Evolutionary conservation across 306 rosid genomes (phyloP).

Genomic region (Pachyrhizus erosus): DNA sequence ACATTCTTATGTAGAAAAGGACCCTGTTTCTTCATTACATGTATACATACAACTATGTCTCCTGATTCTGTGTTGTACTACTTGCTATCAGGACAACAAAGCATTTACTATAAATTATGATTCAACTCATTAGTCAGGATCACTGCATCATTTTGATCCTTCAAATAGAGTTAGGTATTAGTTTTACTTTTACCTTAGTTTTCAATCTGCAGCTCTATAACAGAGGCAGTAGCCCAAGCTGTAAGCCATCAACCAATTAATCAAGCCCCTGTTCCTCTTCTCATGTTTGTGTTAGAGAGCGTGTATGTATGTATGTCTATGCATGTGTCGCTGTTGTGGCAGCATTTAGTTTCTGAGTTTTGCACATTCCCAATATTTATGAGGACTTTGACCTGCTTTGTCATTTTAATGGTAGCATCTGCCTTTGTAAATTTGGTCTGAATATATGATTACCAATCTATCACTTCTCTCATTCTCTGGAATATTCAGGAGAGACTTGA

Average conservation of each 20-base stretch:
- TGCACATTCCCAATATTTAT: background rate
- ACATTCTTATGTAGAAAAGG: background rate
- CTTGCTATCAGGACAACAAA: background rate
- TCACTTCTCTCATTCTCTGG: constrained; percentile 36
- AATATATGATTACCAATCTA: constrained; percentile 26
- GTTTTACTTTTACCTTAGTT: constrained; percentile 22
- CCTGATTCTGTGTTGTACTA: background rate
- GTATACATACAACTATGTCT: background rate
- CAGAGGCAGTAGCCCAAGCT: background rate
- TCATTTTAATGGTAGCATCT: constrained; percentile 27
- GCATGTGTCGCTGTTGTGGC: background rate
- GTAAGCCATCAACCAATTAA: background rate
- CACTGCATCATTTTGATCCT: constrained; percentile 17
- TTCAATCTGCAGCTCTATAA: background rate
- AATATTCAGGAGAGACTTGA: constrained; percentile 88
- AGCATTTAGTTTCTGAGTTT: constrained; percentile 31
- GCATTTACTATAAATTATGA: background rate
- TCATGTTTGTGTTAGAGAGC: background rate
- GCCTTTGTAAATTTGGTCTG: constrained; percentile 3
- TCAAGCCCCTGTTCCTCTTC: constrained; percentile 8
- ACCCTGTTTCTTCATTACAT: background rate
- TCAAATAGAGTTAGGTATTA: constrained; percentile 3
- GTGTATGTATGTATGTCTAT: background rate
- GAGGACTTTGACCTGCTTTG: constrained; percentile 22
- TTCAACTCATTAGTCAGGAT: constrained; percentile 13